phyloP scores from a whole-genome alignment of 192 early-diverging fungal species.

The Phycomyces nitens region DNA sequence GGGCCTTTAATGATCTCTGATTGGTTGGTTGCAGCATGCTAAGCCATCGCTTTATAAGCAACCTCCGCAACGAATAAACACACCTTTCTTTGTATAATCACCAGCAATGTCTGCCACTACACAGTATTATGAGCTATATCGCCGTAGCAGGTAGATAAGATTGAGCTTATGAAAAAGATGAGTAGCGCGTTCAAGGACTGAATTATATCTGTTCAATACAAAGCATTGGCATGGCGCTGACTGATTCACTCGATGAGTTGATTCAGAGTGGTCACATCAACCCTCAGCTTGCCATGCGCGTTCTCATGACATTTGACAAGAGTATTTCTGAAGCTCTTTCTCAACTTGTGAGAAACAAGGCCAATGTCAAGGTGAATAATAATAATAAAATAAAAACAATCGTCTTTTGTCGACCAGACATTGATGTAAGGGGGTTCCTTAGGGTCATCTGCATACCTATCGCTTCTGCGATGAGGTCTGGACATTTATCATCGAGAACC shows the following conservation, averaged over 20 bases:
- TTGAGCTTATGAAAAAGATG: background rate
- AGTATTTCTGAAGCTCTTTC: conserved; percentile 89
- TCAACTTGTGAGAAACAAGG: conserved; percentile 71
- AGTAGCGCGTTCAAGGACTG: background rate
- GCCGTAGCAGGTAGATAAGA: conserved; percentile 51
- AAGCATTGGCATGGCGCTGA: conserved; percentile 87
- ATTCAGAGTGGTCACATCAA: conserved; percentile 85
- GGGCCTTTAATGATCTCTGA: conserved; percentile 14
- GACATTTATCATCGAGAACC: conserved; percentile 89
- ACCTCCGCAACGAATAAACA: conserved; percentile 10
- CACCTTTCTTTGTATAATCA: conserved; percentile 8
- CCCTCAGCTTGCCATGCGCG: conserved; percentile 89
- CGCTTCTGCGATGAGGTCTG: conserved; percentile 98
- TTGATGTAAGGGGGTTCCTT: background rate
- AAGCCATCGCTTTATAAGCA: conserved; percentile 14
- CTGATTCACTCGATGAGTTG: conserved; percentile 95
- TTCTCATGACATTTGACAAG: conserved; percentile 80
- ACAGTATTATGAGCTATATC: conserved; percentile 64
- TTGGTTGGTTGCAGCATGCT: conserved; percentile 7
- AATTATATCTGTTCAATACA: background rate
- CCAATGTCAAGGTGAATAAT: conserved; percentile 75
- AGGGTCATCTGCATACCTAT: conserved; percentile 89
- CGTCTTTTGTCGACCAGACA: background rate
- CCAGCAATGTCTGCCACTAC: conserved; percentile 17
- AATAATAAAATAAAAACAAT: background rate